Evolutionary conservation across 495 filamentous ascomycete genomes (phyloP), one percentile per base, ranked within the genome.

Genomic region (Lasiosphaeria ovina): DNA sequence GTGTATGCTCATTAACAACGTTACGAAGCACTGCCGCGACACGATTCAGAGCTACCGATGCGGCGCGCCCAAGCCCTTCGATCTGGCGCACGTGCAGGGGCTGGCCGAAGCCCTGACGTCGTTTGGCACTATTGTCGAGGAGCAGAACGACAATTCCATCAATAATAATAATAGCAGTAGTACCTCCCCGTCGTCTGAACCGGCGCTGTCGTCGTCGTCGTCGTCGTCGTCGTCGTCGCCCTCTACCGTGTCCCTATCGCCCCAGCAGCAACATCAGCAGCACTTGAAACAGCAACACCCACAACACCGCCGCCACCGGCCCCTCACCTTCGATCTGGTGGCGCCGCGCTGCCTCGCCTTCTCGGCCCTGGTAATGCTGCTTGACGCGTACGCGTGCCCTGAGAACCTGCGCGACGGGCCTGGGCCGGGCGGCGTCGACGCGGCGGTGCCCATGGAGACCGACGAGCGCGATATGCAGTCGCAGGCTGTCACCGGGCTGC

Each of bases 1-100:
- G 50, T 54, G 69, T n/a, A 66, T 75, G 47, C 67, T 75, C 49
- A 56, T 75, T 7, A 68, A 65, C 51, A 64, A 67, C 32, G 49
- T 66, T 35, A 58, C 71, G 4, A 58, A 62, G 5, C 60, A 73
- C 58, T 64, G 66, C 60, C 53, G 48, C 12, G 42, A 40, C 17
- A 47, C 56, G 16, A 53, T 66, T 36, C n/a, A 31, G 10, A 50
- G 38, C 56, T 40, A 63, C 40, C 57, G 47, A 16, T 14, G 17
- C 34, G 17, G 40, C 55, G 31, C 42, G 45, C n/a, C n/a, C n/a
- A 12, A 47, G 14, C 51, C 60, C n/a, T 64, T 61, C 49, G 38
- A 58, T 59, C 34, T 64, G 4, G 45, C 36, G n/a, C 24, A 51
- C 14, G 54, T 64, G 31, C 38, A 38, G 16, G 47, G 51, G 24